Evolutionary conservation across 1,284 basidiomycete species (phyloP), one percentile per base, ranked within the genome.

Genomic region (Ustilago nuda): DNA sequence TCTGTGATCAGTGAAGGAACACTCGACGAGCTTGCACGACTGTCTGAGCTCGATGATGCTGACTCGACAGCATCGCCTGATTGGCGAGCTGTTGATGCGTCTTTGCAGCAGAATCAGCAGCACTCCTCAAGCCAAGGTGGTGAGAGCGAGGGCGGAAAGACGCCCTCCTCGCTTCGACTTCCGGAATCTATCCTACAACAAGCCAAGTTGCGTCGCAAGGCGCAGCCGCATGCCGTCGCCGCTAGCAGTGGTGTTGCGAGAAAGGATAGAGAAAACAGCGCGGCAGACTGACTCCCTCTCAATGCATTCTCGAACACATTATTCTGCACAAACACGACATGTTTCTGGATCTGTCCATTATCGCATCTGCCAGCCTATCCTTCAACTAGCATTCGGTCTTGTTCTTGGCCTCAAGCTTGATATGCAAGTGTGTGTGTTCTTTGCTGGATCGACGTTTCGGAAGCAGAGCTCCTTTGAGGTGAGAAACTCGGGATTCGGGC

Each of bases 1-100:
- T 65, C 61, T 6, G 63, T 76, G 45, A 74, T 79, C 36, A 74
- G 75, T 37, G 74, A 81, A 39, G 76, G 66, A 2, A 79, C 76
- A 4, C 57, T 81, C n/a, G 79, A 82, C 50, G 78, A 79, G 62
- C 66, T 80, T 13, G 69, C 78, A 19, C 45, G 78, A 15, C n/a
- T 79, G 39, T 79, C 77, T 19, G 75, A 68, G 58, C 17, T 76
- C 15, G 68, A 81, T 15, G 64, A 66, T 35, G 61, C 23, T 1
- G 72, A 72, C 3, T 57, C 33, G 51, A 36, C 51, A 1, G 46
- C 52, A 2, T 60, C 56, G 32, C 61, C 66, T 9, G 71, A 63
- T 15, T 57, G 66, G 61, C 52, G 50, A 6, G 65, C 51, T 45
- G 58, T 33, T 8, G 60, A 62, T 45, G 66, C 56, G 19, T 52